These are phyloP conservation scores for Quaeritorhiza haematococci DNA, from an alignment of 371 early-diverging fungal species.

Conservation along the genomic window DNA sequence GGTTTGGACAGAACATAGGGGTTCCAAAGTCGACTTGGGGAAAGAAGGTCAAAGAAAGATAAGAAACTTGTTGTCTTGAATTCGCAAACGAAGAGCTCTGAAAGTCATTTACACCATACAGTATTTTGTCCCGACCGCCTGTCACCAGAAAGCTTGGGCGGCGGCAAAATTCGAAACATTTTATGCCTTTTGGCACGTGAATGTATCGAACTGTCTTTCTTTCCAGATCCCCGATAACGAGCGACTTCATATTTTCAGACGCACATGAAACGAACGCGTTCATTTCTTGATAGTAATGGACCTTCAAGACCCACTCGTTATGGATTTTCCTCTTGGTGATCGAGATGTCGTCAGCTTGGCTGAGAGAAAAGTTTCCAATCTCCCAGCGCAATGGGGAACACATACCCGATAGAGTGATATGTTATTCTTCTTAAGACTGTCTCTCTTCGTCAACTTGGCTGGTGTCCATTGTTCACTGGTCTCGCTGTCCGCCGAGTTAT, in stretches of 20 bases:
- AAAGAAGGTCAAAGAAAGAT: not conserved
- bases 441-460: conserved; percentile 33
- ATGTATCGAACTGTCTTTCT: conserved; percentile 41
- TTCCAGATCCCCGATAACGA: conserved; percentile 50
- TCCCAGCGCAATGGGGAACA: not conserved
- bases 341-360: not conserved
- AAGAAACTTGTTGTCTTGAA: not conserved
- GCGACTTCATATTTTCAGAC: conserved; percentile 31
- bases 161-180: conserved; percentile 50
- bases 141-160: conserved; percentile 54
- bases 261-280: conserved; percentile 51
- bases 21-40: conserved; percentile 50
- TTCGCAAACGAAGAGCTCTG: not conserved
- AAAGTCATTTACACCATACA: conserved; percentile 16
- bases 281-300: conserved; percentile 49
- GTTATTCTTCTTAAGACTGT: conserved; percentile 34
- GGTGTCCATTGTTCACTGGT: conserved; percentile 32
- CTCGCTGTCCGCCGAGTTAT: conserved; percentile 30
- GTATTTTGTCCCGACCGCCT: conserved; percentile 50
- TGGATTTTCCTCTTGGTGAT: conserved; percentile 40
- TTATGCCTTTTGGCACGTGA: conserved; percentile 47
- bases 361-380: not conserved
- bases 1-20: conserved; percentile 56
- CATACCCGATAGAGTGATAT: conserved; percentile 36
- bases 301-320: conserved; percentile 50